Conservation (phyloP, 345 rosid genomes). For the Salix udensis region DNA sequence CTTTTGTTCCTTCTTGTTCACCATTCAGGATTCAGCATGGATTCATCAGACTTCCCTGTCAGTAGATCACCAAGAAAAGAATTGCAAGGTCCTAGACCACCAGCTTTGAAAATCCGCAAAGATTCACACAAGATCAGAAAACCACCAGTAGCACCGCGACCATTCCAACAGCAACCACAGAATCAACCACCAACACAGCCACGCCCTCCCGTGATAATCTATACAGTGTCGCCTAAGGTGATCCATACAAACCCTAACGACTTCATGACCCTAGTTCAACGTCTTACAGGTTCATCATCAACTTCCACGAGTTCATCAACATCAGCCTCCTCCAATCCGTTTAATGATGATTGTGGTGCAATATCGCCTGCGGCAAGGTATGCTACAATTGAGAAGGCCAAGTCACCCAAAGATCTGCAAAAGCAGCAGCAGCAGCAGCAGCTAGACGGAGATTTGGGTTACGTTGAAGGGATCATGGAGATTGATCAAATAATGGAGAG, state of each 20-base stretch:
- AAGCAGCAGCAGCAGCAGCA: background rate
- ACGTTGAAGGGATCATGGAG: slow-evolving; percentile 38
- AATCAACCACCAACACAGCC: slow-evolving; percentile 27
- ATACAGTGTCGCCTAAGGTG: slow-evolving; percentile 78
- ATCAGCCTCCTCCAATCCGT: slow-evolving; percentile 4
- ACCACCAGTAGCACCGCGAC: slow-evolving; percentile 49
- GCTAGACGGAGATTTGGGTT: slow-evolving; percentile 21
- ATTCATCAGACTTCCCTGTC: slow-evolving; percentile 32
- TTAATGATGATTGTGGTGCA: slow-evolving; percentile 28
- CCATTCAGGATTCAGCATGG: slow-evolving; percentile 26
- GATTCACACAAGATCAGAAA: slow-evolving; percentile 79
- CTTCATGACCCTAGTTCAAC: slow-evolving; percentile 85
- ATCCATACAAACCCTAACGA: slow-evolving; percentile 78
- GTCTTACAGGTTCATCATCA: slow-evolving; percentile 69
- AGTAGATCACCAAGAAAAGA: slow-evolving; percentile 65
- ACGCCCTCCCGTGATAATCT: slow-evolving; percentile 70
- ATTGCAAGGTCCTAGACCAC: slow-evolving; percentile 77
- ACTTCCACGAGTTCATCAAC: slow-evolving; percentile 16
- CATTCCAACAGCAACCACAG: slow-evolving; percentile 10
- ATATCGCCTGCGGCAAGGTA: slow-evolving; percentile 77
- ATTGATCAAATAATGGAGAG: slow-evolving; percentile 35
- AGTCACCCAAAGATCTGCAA: slow-evolving; percentile 31
- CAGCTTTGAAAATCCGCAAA: slow-evolving; percentile 61
- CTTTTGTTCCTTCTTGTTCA: background rate
- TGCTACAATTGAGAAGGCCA: slow-evolving; percentile 60